Percentiles rank a stretch among this genome's conserved stretches.
These are phyloP conservation scores for Luzula sylvatica DNA, from an alignment of 176 grass and related monocot genomes.

Conservation along the genomic window DNA sequence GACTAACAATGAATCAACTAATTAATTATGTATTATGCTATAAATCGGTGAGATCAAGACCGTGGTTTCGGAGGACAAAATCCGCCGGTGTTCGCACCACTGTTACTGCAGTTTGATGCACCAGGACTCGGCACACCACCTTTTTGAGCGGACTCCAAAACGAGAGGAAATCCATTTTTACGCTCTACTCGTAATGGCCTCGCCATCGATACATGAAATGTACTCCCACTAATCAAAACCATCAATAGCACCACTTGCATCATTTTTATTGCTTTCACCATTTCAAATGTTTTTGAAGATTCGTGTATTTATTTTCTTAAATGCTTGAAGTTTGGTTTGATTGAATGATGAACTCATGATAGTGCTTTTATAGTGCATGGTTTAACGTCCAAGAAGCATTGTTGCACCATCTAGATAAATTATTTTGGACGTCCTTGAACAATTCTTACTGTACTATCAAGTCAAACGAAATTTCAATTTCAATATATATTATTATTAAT, in stretches of 20 bases:
- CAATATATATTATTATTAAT: no score
- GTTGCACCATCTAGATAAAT: no score
- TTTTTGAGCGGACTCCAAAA: neutral
- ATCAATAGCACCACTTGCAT: neutral
- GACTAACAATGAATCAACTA: no score
- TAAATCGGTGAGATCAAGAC: no score
- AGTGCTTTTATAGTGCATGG: neutral
- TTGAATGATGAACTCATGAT: neutral
- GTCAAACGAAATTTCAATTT: no score
- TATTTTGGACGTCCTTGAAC: no score
- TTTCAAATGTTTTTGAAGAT: neutral
- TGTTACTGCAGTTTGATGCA: neutral
- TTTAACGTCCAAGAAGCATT: no score
- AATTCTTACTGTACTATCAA: no score
- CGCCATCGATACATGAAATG: neutral
- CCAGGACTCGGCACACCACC: neutral
- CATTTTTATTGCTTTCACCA: slow-evolving; percentile 5
- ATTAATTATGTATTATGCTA: no score
- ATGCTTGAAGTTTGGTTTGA: neutral
- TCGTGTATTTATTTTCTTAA: neutral
- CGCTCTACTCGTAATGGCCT: slow-evolving; percentile 1
- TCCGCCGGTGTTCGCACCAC: neutral
- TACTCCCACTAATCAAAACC: neutral
- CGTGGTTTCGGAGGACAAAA: neutral
- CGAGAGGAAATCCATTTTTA: neutral